Evolutionary conservation across 106 monocot species (phyloP), one percentile per base, ranked within the genome.

Genomic region (Apostasia shenzhenica): DNA sequence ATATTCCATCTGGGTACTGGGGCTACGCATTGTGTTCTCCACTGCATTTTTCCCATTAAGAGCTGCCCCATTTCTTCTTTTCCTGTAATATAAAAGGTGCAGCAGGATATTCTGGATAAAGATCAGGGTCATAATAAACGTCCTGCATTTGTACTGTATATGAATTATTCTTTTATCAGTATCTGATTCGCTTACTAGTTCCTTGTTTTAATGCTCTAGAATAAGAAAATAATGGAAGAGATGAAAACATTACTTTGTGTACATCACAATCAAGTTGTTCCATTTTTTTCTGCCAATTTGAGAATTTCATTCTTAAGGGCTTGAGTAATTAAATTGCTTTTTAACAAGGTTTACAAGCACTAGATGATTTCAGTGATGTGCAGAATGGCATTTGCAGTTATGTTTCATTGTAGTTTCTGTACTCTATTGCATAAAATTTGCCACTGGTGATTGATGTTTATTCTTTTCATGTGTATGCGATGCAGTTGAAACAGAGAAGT

Each of bases 401-500:
- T 49, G 9, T 48, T 37, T 13, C 13, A 44, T 57, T 46, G 10
- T 54, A 58, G 63, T 61, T 13, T 10, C 42, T 11, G 52, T 64
- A 39, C 11, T 59, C 40, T 14, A 14, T 41, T 62, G 11, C 8
- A 50, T 45, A 39, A 65, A 6, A 40, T 50, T 41, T 40, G 4
- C 54, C 2, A 5, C 26, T 48, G 47, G 37, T 43, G 8, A 45
- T 40, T 46, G 1, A 41, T 63, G 45, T 46, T 45, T 48, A 26
- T 1, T 65, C 50, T 50, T 50, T 4, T 50, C 6, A 50, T 8
- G 4, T 50, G 4, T 50, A 50, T 50, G 50, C 8, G 57, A 52
- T 72, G 14, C 88, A 99, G 99, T 69, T 69, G 93, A 99, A 87
- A 86, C 93, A 48, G 90, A 93, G 76, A 93, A 67, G 48, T 71